Base-by-base conservation (phyloP, 176 grass and related monocot genomes). In the Carex myosuroides region DNA sequence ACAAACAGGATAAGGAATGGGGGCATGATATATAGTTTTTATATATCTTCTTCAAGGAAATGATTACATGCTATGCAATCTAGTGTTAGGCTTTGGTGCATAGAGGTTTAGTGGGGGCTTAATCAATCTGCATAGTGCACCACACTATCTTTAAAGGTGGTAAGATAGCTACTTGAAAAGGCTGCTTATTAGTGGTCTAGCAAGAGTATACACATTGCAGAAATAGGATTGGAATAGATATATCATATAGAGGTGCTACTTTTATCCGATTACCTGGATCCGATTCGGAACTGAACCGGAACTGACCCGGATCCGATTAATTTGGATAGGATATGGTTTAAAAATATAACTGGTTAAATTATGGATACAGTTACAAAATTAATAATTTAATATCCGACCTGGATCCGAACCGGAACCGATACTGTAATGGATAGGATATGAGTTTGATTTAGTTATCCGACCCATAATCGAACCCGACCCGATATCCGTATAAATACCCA, bases 31-130 rank as follows among this genome's bases (percentile, higher is more conserved):
- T 59, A 59, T 79, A 60, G 46, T 58, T 17, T 62, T 37, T 80
- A 39, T 39, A 39, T 39, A 65, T 65, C 61, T 67, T 82, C 80
- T 67, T 26, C 20, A 66, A 67, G 60, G 80, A 66, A 64, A 82
- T 82, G 60, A 82, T 82, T 82, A 50, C 26, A 52, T 52, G 80
- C 80, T 82, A 82, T 66, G 80, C 53, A 63, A 82, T 37, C n/a
- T 67, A 82, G 41, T 41, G 14, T 82, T 82, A 82, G 80, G 41
- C 60, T 82, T 66, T 44, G 80, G 80, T 82, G 80, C 57, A 65
- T 52, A 82, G 80, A 67, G 33, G 61, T 24, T 67, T 82, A 82
- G 80, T 82, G 80, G 80, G 21, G 24, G 60, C 80, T 66, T 35
- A 82, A 82, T 64, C 11, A 13, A 52, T 67, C 39, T 30, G 64